A percentile compares a stretch with the other conserved stretches of the same genome.
phyloP scores from a whole-genome alignment of 768 basidiomycete genomes.

The Panus rudis region DNA sequence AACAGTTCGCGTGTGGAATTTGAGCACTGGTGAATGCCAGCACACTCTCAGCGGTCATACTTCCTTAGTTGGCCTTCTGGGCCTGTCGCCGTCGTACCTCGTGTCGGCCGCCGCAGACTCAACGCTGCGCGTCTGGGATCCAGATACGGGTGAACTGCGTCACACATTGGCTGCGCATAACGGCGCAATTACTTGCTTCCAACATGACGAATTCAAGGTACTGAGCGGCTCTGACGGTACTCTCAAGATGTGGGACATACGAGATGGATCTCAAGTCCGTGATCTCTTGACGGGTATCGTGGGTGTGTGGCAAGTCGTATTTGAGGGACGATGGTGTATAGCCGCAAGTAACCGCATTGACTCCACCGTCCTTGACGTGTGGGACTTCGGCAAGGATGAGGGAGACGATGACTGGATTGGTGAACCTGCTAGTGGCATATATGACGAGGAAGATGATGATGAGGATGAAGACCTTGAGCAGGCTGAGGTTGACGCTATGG shows the following conservation, averaged over 20 bases:
- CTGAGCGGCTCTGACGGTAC: constrained; percentile 93
- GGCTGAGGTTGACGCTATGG: constrained; percentile 65
- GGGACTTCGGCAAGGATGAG: constrained; percentile 75
- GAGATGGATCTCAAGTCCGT: constrained; percentile 77
- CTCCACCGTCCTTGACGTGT: constrained; percentile 77
- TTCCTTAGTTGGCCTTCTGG: constrained; percentile 89
- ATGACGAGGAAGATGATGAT: constrained; percentile 60
- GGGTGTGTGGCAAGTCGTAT: constrained; percentile 97
- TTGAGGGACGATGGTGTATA: constrained; percentile 90
- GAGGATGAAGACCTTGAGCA: constrained; percentile 51
- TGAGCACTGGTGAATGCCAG: constrained; percentile 72
- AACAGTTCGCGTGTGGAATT: constrained; percentile 91
- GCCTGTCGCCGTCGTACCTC: constrained; percentile 80
- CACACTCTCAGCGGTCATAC: constrained; percentile 86
- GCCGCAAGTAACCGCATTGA: constrained; percentile 84
- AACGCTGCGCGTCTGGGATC: constrained; percentile 92
- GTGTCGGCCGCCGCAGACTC: constrained; percentile 97
- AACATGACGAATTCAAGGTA: constrained; percentile 97
- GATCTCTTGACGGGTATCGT: constrained; percentile 88
- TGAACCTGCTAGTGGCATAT: constrained; percentile 67
- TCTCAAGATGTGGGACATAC: constrained; percentile 96
- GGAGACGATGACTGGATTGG: constrained; percentile 76
- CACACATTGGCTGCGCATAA: constrained; percentile 86
- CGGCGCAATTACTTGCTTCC: constrained; percentile 99
- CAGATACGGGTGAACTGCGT: constrained; percentile 69